phyloP scores from a whole-genome alignment of 192 early-diverging fungal genomes.

The Ramicandelaber brevisporus region DNA sequence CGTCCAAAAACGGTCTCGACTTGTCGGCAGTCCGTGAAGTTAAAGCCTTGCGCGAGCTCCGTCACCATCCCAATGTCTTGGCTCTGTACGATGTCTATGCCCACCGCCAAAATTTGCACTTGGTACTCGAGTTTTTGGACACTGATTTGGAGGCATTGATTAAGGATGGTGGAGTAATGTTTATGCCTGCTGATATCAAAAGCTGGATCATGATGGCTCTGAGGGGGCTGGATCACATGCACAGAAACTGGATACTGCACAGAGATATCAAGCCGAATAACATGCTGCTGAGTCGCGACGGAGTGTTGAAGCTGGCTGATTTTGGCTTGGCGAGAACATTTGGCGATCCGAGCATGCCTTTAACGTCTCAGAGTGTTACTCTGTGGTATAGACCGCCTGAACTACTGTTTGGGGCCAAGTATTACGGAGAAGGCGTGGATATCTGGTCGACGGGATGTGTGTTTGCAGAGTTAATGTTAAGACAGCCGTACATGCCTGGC shows the following conservation, averaged over 20 bases:
- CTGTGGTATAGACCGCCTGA: constrained; percentile 95
- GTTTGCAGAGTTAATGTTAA: constrained; percentile 88
- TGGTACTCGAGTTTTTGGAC: constrained; percentile 86
- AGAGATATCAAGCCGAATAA: constrained; percentile 82
- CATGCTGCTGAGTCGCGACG: constrained; percentile 52
- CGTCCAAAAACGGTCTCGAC: constrained; percentile 86
- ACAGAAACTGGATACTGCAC: constrained; percentile 73
- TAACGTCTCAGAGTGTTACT: constrained; percentile 91
- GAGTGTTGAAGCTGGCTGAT: constrained; percentile 90
- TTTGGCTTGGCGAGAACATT: constrained; percentile 96
- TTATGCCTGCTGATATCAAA: constrained; percentile 80
- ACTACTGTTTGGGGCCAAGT: constrained; percentile 64
- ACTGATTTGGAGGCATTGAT: constrained; percentile 91
- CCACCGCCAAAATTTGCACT: constrained; percentile 70
- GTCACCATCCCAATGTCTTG: constrained; percentile 80
- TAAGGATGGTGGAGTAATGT: constrained; percentile 71
- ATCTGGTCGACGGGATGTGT: constrained; percentile 97
- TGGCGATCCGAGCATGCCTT: constrained; percentile 47
- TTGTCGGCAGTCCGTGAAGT: constrained; percentile 89
- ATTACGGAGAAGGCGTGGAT: constrained; percentile 74
- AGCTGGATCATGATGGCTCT: constrained; percentile 96
- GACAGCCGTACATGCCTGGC: constrained; percentile 70
- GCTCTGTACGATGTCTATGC: constrained; percentile 86
- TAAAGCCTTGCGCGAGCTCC: constrained; percentile 73
- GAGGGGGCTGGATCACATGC: constrained; percentile 76